phyloP scores from a whole-genome alignment of 2,329 filamentous ascomycete genomes.

The Aspergillus tamarii region DNA sequence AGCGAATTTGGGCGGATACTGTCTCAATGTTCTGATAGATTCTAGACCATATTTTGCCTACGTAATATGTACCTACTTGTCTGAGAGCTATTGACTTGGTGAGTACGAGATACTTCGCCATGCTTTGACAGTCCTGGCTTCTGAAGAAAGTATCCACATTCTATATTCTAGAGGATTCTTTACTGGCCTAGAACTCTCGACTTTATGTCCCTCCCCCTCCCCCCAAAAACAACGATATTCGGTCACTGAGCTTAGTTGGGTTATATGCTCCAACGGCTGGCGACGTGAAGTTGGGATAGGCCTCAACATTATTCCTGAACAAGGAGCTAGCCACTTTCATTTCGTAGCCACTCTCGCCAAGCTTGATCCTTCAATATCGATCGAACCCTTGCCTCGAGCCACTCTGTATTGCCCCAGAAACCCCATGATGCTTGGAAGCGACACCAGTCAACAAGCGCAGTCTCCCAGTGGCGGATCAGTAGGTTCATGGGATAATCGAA shows the following conservation, averaged over 20 bases:
- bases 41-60: not conserved
- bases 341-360: constrained; percentile 53
- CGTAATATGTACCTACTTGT: constrained; percentile 4
- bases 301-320: not conserved
- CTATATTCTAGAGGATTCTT: no score
- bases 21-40: not conserved
- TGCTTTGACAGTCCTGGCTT: not conserved
- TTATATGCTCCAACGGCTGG: not conserved
- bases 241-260: not conserved
- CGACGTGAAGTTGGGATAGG: not conserved
- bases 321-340: not conserved
- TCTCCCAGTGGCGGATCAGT: constrained; percentile 65
- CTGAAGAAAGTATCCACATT: not conserved
- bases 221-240: not conserved
- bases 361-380: constrained; percentile 50
- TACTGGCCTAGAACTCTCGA: not conserved
- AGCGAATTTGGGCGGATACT: not conserved
- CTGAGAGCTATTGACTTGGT: constrained; percentile 3
- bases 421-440: constrained; percentile 64
- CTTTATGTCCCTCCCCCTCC: not conserved
- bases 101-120: not conserved
- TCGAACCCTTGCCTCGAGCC: constrained; percentile 60
- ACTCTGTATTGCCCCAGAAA: constrained; percentile 63
- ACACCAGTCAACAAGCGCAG: constrained; percentile 69
- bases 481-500: constrained; percentile 50